Conservation (phyloP, 805 yeast genomes). For the Yamadazyma philogaea region DNA sequence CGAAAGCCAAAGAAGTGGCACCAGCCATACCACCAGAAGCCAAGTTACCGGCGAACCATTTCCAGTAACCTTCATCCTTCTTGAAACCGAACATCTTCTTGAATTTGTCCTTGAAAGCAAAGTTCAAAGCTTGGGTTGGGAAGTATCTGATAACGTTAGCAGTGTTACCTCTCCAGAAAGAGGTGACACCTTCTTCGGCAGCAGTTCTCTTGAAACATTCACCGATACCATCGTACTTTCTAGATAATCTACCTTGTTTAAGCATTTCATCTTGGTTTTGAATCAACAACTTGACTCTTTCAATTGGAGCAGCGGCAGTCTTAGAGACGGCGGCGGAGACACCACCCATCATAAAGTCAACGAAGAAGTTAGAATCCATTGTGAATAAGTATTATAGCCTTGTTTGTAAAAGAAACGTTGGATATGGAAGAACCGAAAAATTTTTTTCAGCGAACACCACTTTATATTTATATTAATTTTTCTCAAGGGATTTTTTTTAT, state of each 20-base stretch:
- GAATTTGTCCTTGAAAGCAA: slow-evolving; percentile 97
- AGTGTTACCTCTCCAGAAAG: slow-evolving; percentile 99
- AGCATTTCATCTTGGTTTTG: slow-evolving; percentile 98
- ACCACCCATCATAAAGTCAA: slow-evolving; percentile 75
- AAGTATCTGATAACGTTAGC: slow-evolving; percentile 98
- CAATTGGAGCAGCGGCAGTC: slow-evolving; percentile 97
- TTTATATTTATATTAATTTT: slow-evolving; percentile 13
- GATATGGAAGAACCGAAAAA: slow-evolving; percentile 8
- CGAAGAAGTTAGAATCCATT: slow-evolving; percentile 16
- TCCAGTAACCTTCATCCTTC: slow-evolving; percentile 90
- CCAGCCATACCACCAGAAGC: slow-evolving; percentile 99
- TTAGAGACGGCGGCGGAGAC: slow-evolving; percentile 98
- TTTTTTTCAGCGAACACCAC: slow-evolving; percentile 13
- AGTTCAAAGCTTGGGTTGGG: slow-evolving; percentile 99
- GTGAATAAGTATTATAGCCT: slow-evolving; percentile 10
- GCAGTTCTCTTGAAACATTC: slow-evolving; percentile 96
- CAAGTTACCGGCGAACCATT: slow-evolving; percentile 96
- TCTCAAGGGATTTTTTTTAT: slow-evolving; percentile 14
- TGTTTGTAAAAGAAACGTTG: slow-evolving; percentile 8
- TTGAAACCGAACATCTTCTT: slow-evolving; percentile 95
- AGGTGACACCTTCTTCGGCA: slow-evolving; percentile 83
- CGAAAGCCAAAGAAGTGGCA: slow-evolving; percentile 90
- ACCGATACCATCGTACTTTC: slow-evolving; percentile 81
- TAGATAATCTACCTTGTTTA: slow-evolving; percentile 92
- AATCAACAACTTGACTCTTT: slow-evolving; percentile 92